Percentiles rank a stretch among this genome's conserved stretches.
Evolutionary conservation across 441 rosid species (phyloP).

Genomic region (Erysimum cheiri): DNA sequence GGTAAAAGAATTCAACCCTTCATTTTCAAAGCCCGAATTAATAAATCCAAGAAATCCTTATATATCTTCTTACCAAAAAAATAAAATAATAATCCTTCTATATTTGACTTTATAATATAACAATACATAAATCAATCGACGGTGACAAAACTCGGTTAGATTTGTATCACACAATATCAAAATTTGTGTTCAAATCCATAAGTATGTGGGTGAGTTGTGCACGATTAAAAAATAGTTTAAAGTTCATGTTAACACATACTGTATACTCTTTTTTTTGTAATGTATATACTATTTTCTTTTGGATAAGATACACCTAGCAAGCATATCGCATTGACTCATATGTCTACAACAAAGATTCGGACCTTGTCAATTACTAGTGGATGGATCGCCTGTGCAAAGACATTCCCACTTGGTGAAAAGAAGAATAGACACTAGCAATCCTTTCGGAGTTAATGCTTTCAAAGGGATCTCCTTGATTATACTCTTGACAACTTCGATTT

Average conservation of each 20-base stretch:
- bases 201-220: not conserved
- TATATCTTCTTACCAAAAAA: no score
- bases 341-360: not conserved
- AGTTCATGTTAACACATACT: not conserved
- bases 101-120: not conserved
- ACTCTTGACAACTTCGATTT: no score
- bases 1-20: not conserved
- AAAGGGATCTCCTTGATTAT: no score
- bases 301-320: not conserved
- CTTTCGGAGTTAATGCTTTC: no score
- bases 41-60: no score
- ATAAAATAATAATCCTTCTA: no score
- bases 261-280: not conserved
- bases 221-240: not conserved
- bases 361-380: not conserved
- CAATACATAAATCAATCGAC: not conserved
- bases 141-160: not conserved
- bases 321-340: not conserved
- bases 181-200: not conserved
- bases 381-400: not conserved
- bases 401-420: not conserved
- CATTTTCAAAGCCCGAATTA: no score
- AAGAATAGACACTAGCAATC: not conserved
- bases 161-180: not conserved
- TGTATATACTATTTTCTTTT: not conserved